phyloP scores from a whole-genome alignment of 106 monocot genomes.

The Phalaenopsis aphrodite region DNA sequence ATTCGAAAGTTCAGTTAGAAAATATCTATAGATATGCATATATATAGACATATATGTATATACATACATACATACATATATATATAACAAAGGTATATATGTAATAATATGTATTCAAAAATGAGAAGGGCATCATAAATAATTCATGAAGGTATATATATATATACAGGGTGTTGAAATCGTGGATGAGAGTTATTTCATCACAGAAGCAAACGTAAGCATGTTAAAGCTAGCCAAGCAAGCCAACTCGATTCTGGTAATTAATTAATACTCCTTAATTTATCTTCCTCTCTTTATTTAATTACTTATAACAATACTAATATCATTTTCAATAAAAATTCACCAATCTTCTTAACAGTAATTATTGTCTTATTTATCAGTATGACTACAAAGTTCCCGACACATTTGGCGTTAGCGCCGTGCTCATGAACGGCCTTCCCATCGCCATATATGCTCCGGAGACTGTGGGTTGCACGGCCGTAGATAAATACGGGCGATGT shows the following conservation, averaged over 20 bases:
- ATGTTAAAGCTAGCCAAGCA: slow-evolving; percentile 94
- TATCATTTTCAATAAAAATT: background rate
- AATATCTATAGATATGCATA: background rate
- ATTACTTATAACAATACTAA: too few species aligned
- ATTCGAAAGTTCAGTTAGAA: too few species aligned
- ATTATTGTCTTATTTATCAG: slow-evolving; percentile 16
- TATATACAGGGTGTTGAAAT: slow-evolving; percentile 67
- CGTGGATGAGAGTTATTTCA: slow-evolving; percentile 74
- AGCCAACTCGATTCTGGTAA: slow-evolving; percentile 79
- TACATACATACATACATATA: background rate
- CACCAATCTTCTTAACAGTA: too few species aligned
- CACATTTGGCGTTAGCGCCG: slow-evolving; percentile 35
- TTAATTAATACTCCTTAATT: too few species aligned
- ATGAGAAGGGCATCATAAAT: too few species aligned
- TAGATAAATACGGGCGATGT: slow-evolving; percentile 46
- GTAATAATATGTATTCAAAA: too few species aligned
- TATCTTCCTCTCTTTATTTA: too few species aligned
- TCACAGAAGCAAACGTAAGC: slow-evolving; percentile 82
- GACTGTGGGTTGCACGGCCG: slow-evolving; percentile 89
- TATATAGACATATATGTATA: background rate
- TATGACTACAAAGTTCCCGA: slow-evolving; percentile 79
- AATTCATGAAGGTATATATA: too few species aligned
- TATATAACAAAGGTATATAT: background rate
- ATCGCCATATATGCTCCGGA: slow-evolving; percentile 85
- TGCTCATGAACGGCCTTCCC: slow-evolving; percentile 83